These are phyloP conservation scores for Mycena amicta DNA, from an alignment of 768 basidiomycete genomes.

Conservation along the genomic window DNA sequence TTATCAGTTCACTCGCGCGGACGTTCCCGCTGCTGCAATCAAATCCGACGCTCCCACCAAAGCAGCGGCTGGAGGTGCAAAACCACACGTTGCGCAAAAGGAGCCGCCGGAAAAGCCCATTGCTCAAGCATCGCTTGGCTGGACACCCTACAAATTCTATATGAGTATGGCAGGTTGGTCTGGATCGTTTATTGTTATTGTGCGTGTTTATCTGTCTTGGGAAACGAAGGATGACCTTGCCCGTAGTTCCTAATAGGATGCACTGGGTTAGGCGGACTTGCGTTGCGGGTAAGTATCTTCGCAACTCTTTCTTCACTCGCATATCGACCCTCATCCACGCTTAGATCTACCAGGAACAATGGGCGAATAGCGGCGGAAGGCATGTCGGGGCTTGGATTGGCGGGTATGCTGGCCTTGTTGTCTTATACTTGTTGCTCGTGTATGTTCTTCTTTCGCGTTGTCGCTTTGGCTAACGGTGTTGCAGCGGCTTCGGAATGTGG, in stretches of 20 bases:
- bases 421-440: not conserved
- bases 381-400: slow-evolving; percentile 6
- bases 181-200: not conserved
- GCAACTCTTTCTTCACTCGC: not conserved
- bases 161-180: slow-evolving; percentile 7
- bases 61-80: not conserved
- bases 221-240: not conserved
- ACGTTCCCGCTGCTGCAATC: not conserved
- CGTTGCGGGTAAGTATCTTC: not conserved
- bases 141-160: slow-evolving; percentile 8
- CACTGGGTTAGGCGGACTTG: slow-evolving; percentile 3
- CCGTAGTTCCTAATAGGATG: not conserved
- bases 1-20: not conserved
- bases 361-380: not conserved
- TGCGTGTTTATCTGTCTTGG: not conserved
- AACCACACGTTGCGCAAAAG: slow-evolving; percentile 1
- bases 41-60: no score
- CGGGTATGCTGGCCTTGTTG: slow-evolving; percentile 4
- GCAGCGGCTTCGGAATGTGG: not conserved
- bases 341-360: slow-evolving; percentile 7
- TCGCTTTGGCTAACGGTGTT: not conserved
- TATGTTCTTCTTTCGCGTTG: not conserved
- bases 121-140: slow-evolving; percentile 1
- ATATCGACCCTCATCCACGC: not conserved
- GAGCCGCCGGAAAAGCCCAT: not conserved